A percentile compares a stretch with the other conserved stretches of the same genome.
phyloP scores from a whole-genome alignment of 768 basidiomycete genomes.

The Serendipita sp. region DNA sequence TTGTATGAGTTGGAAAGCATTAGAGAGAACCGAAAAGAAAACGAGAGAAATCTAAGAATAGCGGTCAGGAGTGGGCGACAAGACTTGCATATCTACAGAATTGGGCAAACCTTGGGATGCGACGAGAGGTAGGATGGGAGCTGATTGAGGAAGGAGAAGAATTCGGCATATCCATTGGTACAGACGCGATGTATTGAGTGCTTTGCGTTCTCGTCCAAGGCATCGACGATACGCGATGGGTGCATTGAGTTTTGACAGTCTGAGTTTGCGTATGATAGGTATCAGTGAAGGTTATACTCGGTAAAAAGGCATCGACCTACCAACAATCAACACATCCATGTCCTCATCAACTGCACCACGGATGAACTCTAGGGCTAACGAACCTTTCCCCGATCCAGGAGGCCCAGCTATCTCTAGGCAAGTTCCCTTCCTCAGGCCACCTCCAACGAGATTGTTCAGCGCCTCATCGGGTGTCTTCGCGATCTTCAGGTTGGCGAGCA shows the following conservation, averaged over 20 bases:
- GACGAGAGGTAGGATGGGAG: slow-evolving; percentile 30
- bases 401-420: slow-evolving; percentile 63
- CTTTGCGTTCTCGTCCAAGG: slow-evolving; percentile 14
- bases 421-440: slow-evolving; percentile 44
- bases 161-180: slow-evolving; percentile 21
- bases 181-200: neutral
- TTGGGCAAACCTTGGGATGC: slow-evolving; percentile 17
- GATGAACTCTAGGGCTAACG: slow-evolving; percentile 34
- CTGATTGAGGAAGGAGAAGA: slow-evolving; percentile 43
- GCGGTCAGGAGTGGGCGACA: neutral
- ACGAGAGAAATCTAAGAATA: slow-evolving; percentile 37
- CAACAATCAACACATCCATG: slow-evolving; percentile 46
- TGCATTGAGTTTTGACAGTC: slow-evolving; percentile 35
- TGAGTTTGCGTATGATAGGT: slow-evolving; percentile 10
- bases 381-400: slow-evolving; percentile 53
- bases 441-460: slow-evolving; percentile 43
- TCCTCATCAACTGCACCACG: slow-evolving; percentile 29
- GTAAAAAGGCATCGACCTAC: slow-evolving; percentile 23
- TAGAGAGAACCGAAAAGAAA: slow-evolving; percentile 50
- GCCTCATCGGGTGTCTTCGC: slow-evolving; percentile 10
- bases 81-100: slow-evolving; percentile 22
- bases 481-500: neutral
- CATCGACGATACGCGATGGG: slow-evolving; percentile 19
- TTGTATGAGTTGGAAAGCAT: slow-evolving; percentile 40
- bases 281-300: neutral